A percentile compares a stretch with the other conserved stretches of the same genome.
These are phyloP conservation scores for Quercus alba DNA, from an alignment of 306 rosid genomes.

Conservation along the genomic window DNA sequence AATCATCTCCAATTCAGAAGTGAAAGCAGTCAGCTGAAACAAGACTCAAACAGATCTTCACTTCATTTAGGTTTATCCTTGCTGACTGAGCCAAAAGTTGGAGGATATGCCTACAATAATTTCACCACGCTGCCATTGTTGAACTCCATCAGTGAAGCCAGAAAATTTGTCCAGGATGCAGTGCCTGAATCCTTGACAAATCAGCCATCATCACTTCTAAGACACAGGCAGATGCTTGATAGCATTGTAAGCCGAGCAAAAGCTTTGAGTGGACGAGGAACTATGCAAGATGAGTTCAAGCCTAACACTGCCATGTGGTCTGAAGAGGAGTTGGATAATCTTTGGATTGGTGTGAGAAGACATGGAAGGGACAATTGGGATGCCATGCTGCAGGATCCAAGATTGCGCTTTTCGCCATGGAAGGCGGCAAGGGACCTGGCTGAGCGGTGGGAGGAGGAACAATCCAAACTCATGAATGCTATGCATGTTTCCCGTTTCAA, in stretches of 20 bases:
- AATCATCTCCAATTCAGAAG: conserved; percentile 21
- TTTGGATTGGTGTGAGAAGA: conserved; percentile 79
- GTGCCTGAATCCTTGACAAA: conserved; percentile 34
- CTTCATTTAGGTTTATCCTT: conserved; percentile 49
- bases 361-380: conserved; percentile 64
- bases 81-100: conserved; percentile 29
- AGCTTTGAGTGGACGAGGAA: conserved; percentile 39
- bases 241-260: conserved; percentile 41
- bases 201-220: conserved; percentile 23
- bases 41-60: conserved; percentile 27
- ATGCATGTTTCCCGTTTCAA: conserved; percentile 29
- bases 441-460: conserved; percentile 67
- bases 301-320: conserved; percentile 42
- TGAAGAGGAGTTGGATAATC: conserved; percentile 76
- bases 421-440: conserved; percentile 57
- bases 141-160: conserved; percentile 27
- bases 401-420: conserved; percentile 50
- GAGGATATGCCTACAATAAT: conserved; percentile 32
- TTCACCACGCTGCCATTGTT: conserved; percentile 33
- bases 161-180: conserved; percentile 37
- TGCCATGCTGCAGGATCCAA: conserved; percentile 63
- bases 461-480: conserved; percentile 40
- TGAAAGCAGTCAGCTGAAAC: conserved; percentile 17
- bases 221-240: conserved; percentile 46
- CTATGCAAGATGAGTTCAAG: conserved; percentile 32